Evolutionary conservation across 345 rosid species (phyloP).

Genomic region (Noccaea bulbosa): DNA sequence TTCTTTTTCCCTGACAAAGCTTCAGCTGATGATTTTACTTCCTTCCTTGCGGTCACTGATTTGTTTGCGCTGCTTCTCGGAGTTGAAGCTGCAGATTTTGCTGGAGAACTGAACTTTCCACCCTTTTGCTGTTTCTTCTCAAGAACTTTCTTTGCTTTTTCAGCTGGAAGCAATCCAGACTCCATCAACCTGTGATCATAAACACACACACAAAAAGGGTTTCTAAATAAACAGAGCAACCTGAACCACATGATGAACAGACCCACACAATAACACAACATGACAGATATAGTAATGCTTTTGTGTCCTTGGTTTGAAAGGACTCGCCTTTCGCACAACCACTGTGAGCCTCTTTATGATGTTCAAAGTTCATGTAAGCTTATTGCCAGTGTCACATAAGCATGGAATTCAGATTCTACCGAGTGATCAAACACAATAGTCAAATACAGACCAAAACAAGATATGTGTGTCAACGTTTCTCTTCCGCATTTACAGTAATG

Average conservation of each 20-base stretch:
- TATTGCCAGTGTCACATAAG: slow-evolving; percentile 6
- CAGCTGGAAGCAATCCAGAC: slow-evolving; percentile 79
- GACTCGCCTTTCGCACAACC: neutral
- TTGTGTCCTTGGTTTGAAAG: neutral
- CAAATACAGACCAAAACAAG: slow-evolving; percentile 7
- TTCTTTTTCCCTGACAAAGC: slow-evolving; percentile 55
- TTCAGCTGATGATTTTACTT: slow-evolving; percentile 35
- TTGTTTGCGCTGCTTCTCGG: slow-evolving; percentile 47
- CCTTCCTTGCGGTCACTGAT: slow-evolving; percentile 48
- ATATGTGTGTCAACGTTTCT: neutral
- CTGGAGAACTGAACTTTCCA: slow-evolving; percentile 60
- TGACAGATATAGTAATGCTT: slow-evolving; percentile 3
- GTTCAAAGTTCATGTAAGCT: slow-evolving; percentile 8
- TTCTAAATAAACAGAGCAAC: slow-evolving; percentile 9
- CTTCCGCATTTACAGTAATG: neutral
- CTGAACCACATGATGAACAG: neutral
- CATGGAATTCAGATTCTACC: neutral
- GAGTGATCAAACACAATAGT: slow-evolving; percentile 20
- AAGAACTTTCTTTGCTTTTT: slow-evolving; percentile 66
- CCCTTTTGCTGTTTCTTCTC: slow-evolving; percentile 68
- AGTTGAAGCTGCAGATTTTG: slow-evolving; percentile 52
- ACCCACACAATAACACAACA: slow-evolving; percentile 1
- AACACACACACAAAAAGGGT: neutral
- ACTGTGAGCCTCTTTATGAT: neutral
- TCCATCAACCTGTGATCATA: slow-evolving; percentile 88